Base-by-base conservation (phyloP, 495 filamentous ascomycete species). In the Neurospora sp. region DNA sequence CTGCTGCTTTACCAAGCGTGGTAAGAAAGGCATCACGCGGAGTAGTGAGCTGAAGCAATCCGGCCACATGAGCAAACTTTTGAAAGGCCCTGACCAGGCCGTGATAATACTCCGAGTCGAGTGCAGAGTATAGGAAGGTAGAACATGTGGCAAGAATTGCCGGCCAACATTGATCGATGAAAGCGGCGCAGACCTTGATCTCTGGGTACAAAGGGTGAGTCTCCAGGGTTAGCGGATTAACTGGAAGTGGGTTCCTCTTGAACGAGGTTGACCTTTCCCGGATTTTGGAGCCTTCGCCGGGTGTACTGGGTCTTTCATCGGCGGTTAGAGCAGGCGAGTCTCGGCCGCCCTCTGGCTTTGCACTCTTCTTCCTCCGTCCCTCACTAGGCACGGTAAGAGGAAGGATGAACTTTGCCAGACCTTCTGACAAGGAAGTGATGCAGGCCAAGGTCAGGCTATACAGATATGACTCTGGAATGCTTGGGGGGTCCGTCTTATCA, bases 91-190 rank as follows among this genome's bases (percentile, higher is more conserved):
- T 88, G n/a, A 99, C 94, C 3, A 99, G 86, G 35, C 89, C 90
- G 74, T 97, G 94, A 74, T 97, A 98, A 73, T 94, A 97, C 48
- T 97, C 95, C n/a, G 93, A 90, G 77, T 98, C 96, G 11, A 99
- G 82, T 0, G 94, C 89, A 22, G 96, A 94, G 79, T 94, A 94
- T 35, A 99, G 80, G 80, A 98, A 98, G 1, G 95, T 98, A 0
- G 96, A 98, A 75, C 93, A 98, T 1, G 94, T 91, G 18, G 96
- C 95, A 41, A 99, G 88, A 16, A 98, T 88, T 68, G 96, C 96
- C 35, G 96, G 96, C 96, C 96, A 99, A 77, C 96, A 98, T 76
- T 92, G 87, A 6, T 94, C 92, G 59, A 99, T 91, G 61, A 98
- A 91, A 4, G 87, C 87, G 35, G 93, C 92, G 72, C 93, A 93